These are phyloP conservation scores for Grigorovia yakushimaensis DNA, from an alignment of 805 yeast species.

Conservation along the genomic window DNA sequence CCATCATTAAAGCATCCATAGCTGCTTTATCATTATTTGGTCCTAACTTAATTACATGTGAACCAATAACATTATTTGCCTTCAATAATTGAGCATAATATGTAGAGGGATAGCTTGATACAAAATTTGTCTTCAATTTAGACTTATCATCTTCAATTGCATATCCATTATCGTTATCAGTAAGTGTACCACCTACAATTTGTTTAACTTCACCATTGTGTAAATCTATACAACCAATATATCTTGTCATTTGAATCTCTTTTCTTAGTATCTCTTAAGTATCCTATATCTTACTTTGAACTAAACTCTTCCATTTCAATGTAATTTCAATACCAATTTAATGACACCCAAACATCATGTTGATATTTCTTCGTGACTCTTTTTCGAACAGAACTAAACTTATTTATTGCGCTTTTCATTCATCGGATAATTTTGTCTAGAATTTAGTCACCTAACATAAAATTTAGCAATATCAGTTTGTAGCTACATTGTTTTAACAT, in stretches of 20 bases:
- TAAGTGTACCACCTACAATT: conserved; percentile 88
- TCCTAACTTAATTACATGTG: conserved; percentile 92
- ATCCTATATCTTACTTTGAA: too few species aligned
- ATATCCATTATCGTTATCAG: conserved; percentile 49
- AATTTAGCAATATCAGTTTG: too few species aligned
- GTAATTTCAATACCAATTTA: too few species aligned
- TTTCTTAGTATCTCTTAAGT: too few species aligned
- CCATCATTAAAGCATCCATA: conserved; percentile 53
- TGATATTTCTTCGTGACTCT: too few species aligned
- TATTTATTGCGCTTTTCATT: too few species aligned
- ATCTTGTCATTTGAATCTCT: conserved; percentile 75
- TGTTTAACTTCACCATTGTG: conserved; percentile 95
- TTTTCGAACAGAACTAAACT: too few species aligned
- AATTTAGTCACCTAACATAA: too few species aligned
- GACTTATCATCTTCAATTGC: conserved; percentile 24
- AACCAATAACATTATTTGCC: conserved; percentile 50
- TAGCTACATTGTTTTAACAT: too few species aligned
- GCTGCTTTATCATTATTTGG: conserved; percentile 79
- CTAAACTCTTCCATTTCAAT: too few species aligned
- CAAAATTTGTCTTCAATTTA: conserved; percentile 59
- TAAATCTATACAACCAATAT: conserved; percentile 90
- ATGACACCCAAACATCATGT: too few species aligned
- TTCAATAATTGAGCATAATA: conserved; percentile 67
- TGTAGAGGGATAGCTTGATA: conserved; percentile 62
- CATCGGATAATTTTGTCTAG: too few species aligned